A percentile compares a stretch with the other conserved stretches of the same genome.
phyloP scores from a whole-genome alignment of 2,329 filamentous ascomycete genomes.

The Westerdykella sp. region DNA sequence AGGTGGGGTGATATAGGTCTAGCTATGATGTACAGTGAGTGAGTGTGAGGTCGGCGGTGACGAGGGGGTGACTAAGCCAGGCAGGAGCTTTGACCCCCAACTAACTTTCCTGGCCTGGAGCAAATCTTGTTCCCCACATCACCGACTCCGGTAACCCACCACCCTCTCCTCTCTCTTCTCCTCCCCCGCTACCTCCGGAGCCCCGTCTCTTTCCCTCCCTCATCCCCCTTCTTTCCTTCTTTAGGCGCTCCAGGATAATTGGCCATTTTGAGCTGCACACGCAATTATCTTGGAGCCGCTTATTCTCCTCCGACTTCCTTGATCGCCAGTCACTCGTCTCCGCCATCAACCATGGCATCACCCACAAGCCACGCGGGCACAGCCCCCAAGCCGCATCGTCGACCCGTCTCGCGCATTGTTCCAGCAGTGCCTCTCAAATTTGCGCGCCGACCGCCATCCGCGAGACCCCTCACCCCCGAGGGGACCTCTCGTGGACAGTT shows the following conservation, averaged over 20 bases:
- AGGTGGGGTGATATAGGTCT: too few relatives aligned
- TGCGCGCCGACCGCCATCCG: constrained; percentile 19
- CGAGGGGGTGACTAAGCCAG: too few relatives aligned
- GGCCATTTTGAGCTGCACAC: constrained; percentile 17
- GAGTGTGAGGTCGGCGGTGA: too few relatives aligned
- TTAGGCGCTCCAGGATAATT: constrained; percentile 40
- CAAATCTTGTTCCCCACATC: constrained; percentile 6
- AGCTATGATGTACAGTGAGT: too few relatives aligned
- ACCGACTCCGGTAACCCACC: constrained; percentile 3
- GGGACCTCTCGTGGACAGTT: constrained; percentile 16
- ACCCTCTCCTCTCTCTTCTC: constrained; percentile 5
- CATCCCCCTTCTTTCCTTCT: constrained; percentile 8
- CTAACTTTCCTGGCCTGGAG: constrained; percentile 5
- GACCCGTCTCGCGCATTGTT: constrained; percentile 28
- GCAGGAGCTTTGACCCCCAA: too few relatives aligned
- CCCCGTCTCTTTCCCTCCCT: constrained; percentile 9
- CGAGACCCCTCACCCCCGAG: constrained; percentile 25
- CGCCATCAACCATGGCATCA: constrained; percentile 18
- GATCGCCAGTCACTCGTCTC: constrained; percentile 23
- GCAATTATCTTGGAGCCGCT: constrained; percentile 42
- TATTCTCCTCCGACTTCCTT: constrained; percentile 3
- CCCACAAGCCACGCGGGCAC: constrained; percentile 1
- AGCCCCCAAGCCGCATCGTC: constrained; percentile 22
- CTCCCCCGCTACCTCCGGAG: constrained; percentile 7
- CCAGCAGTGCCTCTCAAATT: constrained; percentile 35